phyloP scores from a whole-genome alignment of 2,329 filamentous ascomycete species.

The Colletotrichum shisoi region DNA sequence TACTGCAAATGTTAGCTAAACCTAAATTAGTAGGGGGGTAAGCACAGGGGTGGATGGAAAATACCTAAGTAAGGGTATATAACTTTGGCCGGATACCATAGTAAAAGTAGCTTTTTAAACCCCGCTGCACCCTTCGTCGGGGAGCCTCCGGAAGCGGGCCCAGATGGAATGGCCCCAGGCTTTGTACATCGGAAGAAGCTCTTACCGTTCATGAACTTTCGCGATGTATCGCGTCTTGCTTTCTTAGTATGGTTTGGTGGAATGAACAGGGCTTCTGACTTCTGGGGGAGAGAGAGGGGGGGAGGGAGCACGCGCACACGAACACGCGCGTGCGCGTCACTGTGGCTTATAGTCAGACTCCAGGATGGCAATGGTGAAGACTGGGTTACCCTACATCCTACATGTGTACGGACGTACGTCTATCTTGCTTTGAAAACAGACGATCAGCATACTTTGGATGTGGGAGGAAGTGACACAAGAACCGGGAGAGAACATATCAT shows the following conservation, averaged over 20 bases:
- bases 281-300: no score
- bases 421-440: not conserved
- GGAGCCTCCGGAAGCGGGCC: not conserved
- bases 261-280: not conserved
- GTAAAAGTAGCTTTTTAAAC: not conserved
- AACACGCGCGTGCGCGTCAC: not conserved
- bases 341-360: no score
- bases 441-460: not conserved
- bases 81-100: no score
- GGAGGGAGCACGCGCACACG: not conserved
- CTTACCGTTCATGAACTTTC: not conserved
- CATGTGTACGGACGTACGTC: not conserved
- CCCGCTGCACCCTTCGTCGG: not conserved
- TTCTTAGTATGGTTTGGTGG: not conserved
- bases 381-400: not conserved
- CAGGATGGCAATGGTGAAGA: not conserved
- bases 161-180: not conserved
- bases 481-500: not conserved
- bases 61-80: no score
- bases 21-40: no score
- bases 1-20: no score
- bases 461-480: not conserved
- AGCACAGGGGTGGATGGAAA: no score
- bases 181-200: not conserved
- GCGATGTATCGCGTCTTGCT: not conserved